Conservation (phyloP, 441 rosid genomes). For the Gossypium gossypioides region DNA sequence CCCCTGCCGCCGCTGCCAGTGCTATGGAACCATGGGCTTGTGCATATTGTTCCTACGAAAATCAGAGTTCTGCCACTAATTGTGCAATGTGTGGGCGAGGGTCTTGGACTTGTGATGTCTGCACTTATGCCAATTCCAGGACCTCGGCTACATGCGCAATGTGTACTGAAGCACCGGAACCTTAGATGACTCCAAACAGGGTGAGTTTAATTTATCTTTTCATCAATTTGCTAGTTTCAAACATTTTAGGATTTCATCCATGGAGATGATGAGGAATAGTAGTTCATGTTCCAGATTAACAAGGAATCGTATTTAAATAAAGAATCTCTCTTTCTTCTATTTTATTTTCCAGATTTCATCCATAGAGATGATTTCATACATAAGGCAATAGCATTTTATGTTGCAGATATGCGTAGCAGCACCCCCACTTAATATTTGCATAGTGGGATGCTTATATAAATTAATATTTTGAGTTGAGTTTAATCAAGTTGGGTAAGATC, state of each 20-base stretch:
- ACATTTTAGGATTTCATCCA: not conserved
- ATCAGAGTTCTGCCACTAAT: not conserved
- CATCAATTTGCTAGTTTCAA: not conserved
- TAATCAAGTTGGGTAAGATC: no score
- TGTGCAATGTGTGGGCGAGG: not conserved
- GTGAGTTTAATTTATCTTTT: not conserved
- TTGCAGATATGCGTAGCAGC: not conserved
- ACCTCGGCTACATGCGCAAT: not conserved
- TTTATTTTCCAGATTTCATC: not conserved
- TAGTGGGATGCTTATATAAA: not conserved
- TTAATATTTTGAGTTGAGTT: not conserved
- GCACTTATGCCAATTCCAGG: not conserved
- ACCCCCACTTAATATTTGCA: no score
- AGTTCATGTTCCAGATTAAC: no score
- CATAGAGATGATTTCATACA: no score
- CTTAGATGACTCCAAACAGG: not conserved
- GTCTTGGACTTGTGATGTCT: constrained; percentile 1
- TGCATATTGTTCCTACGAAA: not conserved
- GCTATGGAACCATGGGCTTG: not conserved
- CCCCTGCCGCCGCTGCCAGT: not conserved
- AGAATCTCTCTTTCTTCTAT: not conserved
- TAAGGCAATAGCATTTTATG: not conserved
- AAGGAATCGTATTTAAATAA: not conserved
- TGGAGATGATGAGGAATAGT: not conserved
- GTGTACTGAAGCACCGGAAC: not conserved